phyloP scores from a whole-genome alignment of 345 rosid species.

The Brassica napus region Da-Ae NC_063442.1:37451001-37451500 shows the following conservation, averaged over 20 bases:
- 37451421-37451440: constrained; percentile 30
- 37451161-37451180: constrained; percentile 4
- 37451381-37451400: not conserved
- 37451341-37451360: constrained; percentile 32
- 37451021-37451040: no score
- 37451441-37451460: constrained; percentile 25
- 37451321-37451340: constrained; percentile 24
- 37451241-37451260: not conserved
- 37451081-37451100: no score
- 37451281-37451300: constrained; percentile 10
- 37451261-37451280: constrained; percentile 11
- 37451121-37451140: not conserved
- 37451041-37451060: no score
- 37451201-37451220: no score
- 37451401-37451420: not conserved
- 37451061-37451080: no score
- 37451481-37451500: constrained; percentile 41
- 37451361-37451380: constrained; percentile 29
- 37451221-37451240: no score
- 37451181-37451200: constrained; percentile 7
- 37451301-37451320: constrained; percentile 20
- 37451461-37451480: constrained; percentile 39
- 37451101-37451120: no score
- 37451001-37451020: no score
- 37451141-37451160: not conserved